Conservation (phyloP, 2,329 filamentous ascomycete genomes). For the Daldinia sp. region DNA sequence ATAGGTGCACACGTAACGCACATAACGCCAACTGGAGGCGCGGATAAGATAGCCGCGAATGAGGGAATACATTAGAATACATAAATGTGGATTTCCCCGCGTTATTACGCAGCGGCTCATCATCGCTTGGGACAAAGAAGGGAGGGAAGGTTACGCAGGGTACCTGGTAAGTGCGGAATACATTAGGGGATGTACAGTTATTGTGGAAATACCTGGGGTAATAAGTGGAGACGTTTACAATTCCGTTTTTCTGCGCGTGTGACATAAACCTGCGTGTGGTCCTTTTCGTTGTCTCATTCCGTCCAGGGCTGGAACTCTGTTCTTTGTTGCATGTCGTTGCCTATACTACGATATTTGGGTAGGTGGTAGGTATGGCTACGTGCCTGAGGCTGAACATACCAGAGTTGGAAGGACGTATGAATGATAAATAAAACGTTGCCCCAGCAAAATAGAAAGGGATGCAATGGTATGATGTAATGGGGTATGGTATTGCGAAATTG, state of each 20-base stretch:
- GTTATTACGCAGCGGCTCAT: slow-evolving; percentile 33
- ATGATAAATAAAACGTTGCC: not conserved
- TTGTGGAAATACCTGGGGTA: slow-evolving; percentile 15
- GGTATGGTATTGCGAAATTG: slow-evolving; percentile 6
- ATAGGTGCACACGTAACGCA: no score
- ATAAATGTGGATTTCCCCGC: slow-evolving; percentile 35
- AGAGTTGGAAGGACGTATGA: slow-evolving; percentile 5
- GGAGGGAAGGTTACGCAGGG: not conserved
- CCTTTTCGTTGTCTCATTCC: slow-evolving; percentile 11
- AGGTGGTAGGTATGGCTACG: not conserved
- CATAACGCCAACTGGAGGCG: not conserved
- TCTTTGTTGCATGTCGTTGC: not conserved
- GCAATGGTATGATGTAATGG: slow-evolving; percentile 35
- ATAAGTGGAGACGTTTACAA: slow-evolving; percentile 21
- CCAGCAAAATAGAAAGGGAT: slow-evolving; percentile 18
- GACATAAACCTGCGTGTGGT: slow-evolving; percentile 37
- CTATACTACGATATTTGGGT: no score
- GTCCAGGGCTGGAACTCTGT: not conserved
- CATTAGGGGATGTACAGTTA: not conserved
- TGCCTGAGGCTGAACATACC: slow-evolving; percentile 17
- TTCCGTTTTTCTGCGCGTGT: slow-evolving; percentile 32
- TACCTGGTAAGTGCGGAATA: slow-evolving; percentile 6
- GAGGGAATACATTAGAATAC: no score
- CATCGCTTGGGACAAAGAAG: slow-evolving; percentile 25
- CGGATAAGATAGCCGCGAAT: slow-evolving; percentile 25